Evolutionary conservation across 371 early-diverging fungal genomes (phyloP).

Genomic region (Haplosporangium sp.): DNA sequence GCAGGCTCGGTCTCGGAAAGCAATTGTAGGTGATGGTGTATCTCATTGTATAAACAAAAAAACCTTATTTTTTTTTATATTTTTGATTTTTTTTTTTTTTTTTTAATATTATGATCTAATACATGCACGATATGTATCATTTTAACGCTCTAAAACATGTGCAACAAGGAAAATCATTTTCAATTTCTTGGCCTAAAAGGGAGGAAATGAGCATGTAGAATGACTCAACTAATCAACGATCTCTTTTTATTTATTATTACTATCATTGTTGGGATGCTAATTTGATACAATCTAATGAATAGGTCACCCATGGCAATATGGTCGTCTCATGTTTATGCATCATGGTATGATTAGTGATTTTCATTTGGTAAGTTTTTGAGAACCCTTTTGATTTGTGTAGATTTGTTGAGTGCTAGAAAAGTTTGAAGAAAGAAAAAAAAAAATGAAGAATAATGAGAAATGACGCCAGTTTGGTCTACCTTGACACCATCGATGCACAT

Average conservation of each 20-base stretch:
- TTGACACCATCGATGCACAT: slow-evolving; percentile 53
- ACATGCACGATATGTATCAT: too few relatives aligned
- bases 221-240: neutral
- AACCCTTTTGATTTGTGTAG: neutral
- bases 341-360: slow-evolving; percentile 85
- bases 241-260: neutral
- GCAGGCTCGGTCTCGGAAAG: slow-evolving; percentile 85
- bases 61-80: neutral
- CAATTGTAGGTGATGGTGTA: slow-evolving; percentile 69
- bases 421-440: slow-evolving; percentile 4
- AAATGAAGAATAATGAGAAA: slow-evolving; percentile 9
- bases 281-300: neutral
- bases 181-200: too few relatives aligned
- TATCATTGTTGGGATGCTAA: neutral
- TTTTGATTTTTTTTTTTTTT: neutral
- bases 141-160: too few relatives aligned
- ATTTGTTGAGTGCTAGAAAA: neutral
- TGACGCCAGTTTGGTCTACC: slow-evolving; percentile 26
- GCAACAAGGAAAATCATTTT: too few relatives aligned
- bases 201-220: neutral
- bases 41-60: neutral
- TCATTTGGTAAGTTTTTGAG: slow-evolving; percentile 61
- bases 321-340: slow-evolving; percentile 92
- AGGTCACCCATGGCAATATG: slow-evolving; percentile 80
- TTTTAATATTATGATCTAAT: neutral